These are phyloP conservation scores for Coemansia sp. DNA, from an alignment of 371 early-diverging fungal species.

Conservation along the genomic window DNA sequence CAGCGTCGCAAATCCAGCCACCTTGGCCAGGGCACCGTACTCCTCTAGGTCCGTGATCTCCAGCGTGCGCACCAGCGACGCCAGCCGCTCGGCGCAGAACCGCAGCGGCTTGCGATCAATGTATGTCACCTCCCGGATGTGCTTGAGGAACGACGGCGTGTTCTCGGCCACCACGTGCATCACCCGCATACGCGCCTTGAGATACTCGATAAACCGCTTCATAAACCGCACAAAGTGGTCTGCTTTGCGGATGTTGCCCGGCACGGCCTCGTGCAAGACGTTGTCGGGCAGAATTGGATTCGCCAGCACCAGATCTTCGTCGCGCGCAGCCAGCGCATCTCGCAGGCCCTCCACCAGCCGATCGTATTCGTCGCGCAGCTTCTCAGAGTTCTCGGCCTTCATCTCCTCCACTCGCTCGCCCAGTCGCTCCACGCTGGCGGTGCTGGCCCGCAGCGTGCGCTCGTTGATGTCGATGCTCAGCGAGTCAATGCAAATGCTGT, in stretches of 20 bases:
- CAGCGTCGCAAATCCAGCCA: slow-evolving; percentile 95
- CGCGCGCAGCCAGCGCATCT: slow-evolving; percentile 69
- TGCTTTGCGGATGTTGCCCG: slow-evolving; percentile 97
- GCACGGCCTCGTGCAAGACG: slow-evolving; percentile 89
- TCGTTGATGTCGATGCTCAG: slow-evolving; percentile 92
- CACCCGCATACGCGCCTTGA: slow-evolving; percentile 97
- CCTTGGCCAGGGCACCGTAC: slow-evolving; percentile 75
- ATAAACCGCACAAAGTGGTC: slow-evolving; percentile 98
- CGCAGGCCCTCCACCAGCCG: slow-evolving; percentile 86
- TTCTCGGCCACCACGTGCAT: slow-evolving; percentile 98
- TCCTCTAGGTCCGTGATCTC: slow-evolving; percentile 92
- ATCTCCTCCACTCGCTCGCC: slow-evolving; percentile 74
- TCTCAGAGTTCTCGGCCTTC: slow-evolving; percentile 82
- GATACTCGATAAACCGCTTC: slow-evolving; percentile 96
- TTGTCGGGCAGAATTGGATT: slow-evolving; percentile 92
- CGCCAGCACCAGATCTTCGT: slow-evolving; percentile 74
- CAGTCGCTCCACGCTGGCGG: slow-evolving; percentile 73
- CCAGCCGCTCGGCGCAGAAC: slow-evolving; percentile 92
- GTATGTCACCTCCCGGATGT: slow-evolving; percentile 88
- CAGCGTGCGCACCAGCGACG: slow-evolving; percentile 85
- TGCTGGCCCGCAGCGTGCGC: slow-evolving; percentile 87
- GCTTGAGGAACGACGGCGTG: slow-evolving; percentile 88
- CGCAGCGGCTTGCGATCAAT: slow-evolving; percentile 93
- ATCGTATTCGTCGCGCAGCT: slow-evolving; percentile 84
- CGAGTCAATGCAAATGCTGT: slow-evolving; percentile 98